Evolutionary conservation across 2,329 filamentous ascomycete genomes (phyloP), one percentile per base, ranked within the genome.

Genomic region (Salinomyces thailandicus): DNA sequence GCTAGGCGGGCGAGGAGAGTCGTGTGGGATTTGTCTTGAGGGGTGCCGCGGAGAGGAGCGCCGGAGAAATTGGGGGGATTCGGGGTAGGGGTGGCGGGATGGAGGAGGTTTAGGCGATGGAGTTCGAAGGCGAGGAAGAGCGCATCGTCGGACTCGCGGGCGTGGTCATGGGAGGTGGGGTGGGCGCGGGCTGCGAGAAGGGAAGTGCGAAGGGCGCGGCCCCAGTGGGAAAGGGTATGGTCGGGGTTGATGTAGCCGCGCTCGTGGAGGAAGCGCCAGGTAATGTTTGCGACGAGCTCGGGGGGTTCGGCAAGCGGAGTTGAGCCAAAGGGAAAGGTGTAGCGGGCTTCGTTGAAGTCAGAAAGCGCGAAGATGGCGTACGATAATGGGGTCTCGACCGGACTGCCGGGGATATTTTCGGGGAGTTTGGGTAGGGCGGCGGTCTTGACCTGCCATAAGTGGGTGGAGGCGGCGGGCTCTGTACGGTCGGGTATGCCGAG

Each of bases 241-340:
- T 74, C 71, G 34, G 78, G 71, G 48, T 91, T 76, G 31, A 93
- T 71, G 52, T 95, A 98, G 16, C 81, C 86, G 41, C 87, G 77
- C 33, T 96, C 70, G 54, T 94, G 85, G 15, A 98, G 70, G 61
- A 95, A 91, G 37, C 86, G 77, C 81, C 85, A 95, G 40, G 89
- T 72, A 5, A 80, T 75, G 50, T 94, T 84, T 13, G 85, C 66
- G 16, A 73, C 64, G 37, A 89, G 72, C 51, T 91, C 82, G 12
- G 81, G 39, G 2, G 44, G 40, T 18, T 44, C 71, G 75, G 6
- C 73, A 57, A 11, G 56, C 20, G 30, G 14, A 69, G 73, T 15
- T 3, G 22, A 26, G 22, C n/a, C 22, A n/a, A n/a, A 9, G 4
- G 9, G 22, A 35, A 84, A 69, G 0, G 84, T 85, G 48, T 75